Base-by-base conservation (phyloP, 164 flowering plant genomes). In the Malania oleifera region DNA sequence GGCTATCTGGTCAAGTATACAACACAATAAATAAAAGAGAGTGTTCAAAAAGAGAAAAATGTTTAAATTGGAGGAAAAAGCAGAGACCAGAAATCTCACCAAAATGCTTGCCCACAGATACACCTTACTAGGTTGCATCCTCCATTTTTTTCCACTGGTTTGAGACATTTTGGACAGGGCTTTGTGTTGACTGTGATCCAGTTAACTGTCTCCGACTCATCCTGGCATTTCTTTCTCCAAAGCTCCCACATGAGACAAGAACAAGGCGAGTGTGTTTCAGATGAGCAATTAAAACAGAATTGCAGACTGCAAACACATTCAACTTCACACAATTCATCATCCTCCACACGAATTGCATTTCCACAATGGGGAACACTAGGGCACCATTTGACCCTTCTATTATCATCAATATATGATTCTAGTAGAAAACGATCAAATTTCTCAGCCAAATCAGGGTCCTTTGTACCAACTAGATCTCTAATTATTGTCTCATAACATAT, bases 341-440 rank as follows among this genome's bases (percentile, higher is more conserved):
- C 85, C 67, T 82, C 89, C 28, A 86, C 73, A 35, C 88, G 89
- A 52, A 91, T 88, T 10, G 98, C 98, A 76, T 88, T 88, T 60
- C 98, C 98, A 68, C 98, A 91, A 59, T 88, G 91, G 6, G 98
- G 98, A 70, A 77, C 80, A 65, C 96, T 88, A 27, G 98, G 98
- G 70, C 97, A 91, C 97, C 97, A 91, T 69, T 86, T 91, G 37
- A 87, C 93, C 78, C 58, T 81, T 64, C 68, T 77, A 61, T 91
- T 91, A 69, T 86, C 96, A 52, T 86, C 96, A 39, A 91, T 82
- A 57, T 86, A 91, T 17, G 97, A 91, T 58, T 91, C 89, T 26
- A 87, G 68, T 65, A 87, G 91, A 69, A 78, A 80, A 49, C 86
- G 86, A 35, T 91, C 96, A 72, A 84, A 91, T 59, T 82, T 83